Conservation (phyloP, 2,329 filamentous ascomycete genomes). For the Hymenoscyphus infarciens region DNA sequence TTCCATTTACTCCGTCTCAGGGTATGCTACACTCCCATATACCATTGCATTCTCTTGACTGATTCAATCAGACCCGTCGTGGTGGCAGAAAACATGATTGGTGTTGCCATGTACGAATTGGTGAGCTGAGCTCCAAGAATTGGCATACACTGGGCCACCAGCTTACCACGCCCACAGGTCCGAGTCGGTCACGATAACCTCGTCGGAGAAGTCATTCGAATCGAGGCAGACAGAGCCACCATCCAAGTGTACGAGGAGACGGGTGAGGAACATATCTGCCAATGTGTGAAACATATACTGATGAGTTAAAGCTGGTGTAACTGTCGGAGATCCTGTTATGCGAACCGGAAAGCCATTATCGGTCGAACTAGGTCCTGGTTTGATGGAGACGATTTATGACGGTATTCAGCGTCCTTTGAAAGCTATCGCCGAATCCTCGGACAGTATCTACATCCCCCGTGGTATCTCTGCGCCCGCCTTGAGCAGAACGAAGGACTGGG, state of each 20-base stretch:
- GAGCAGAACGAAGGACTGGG: constrained; percentile 91
- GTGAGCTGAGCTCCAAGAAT: constrained; percentile 37
- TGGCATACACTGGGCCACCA: constrained; percentile 43
- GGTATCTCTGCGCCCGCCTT: constrained; percentile 85
- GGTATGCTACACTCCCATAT: constrained; percentile 38
- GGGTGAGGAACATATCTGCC: constrained; percentile 51
- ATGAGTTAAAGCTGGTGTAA: constrained; percentile 73
- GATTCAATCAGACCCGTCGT: constrained; percentile 71
- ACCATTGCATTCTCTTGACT: not conserved
- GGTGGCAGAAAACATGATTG: constrained; percentile 96
- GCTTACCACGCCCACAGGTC: constrained; percentile 52
- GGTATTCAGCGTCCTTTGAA: constrained; percentile 95
- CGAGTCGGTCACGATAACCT: constrained; percentile 88
- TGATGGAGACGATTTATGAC: constrained; percentile 99
- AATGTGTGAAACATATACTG: constrained; percentile 18
- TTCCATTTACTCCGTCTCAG: constrained; percentile 68
- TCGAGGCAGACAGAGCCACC: constrained; percentile 90
- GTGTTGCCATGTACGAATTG: constrained; percentile 99
- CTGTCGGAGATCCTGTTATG: constrained; percentile 86
- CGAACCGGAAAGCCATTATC: constrained; percentile 94
- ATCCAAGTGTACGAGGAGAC: constrained; percentile 99
- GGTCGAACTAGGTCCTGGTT: constrained; percentile 91
- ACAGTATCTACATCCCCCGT: constrained; percentile 96
- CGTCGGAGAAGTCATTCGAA: constrained; percentile 96
- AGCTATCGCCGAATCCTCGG: constrained; percentile 70